A percentile compares a stretch with the other conserved stretches of the same genome.
These are phyloP conservation scores for Talaromyces islandicus DNA, from an alignment of 2,329 filamentous ascomycete genomes.

Conservation along the genomic window DNA sequence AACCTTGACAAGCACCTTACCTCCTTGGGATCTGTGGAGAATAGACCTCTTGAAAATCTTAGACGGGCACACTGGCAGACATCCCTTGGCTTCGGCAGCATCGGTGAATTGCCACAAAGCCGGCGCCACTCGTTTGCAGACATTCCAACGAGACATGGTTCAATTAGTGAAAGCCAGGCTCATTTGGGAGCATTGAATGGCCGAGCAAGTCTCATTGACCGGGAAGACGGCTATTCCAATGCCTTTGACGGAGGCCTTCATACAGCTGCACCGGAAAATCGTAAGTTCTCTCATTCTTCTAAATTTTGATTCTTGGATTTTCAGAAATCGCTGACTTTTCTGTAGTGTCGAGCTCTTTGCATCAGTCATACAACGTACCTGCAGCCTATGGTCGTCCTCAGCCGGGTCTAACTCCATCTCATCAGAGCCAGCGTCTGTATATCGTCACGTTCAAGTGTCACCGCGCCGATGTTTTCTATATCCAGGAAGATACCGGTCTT, in stretches of 20 bases:
- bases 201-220: slow-evolving; percentile 23
- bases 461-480: slow-evolving; percentile 91
- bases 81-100: slow-evolving; percentile 42
- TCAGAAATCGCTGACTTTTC: slow-evolving; percentile 32
- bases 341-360: slow-evolving; percentile 30
- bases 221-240: slow-evolving; percentile 31
- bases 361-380: slow-evolving; percentile 34
- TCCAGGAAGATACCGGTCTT: slow-evolving; percentile 89
- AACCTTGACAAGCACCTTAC: slow-evolving; percentile 37
- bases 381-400: slow-evolving; percentile 33
- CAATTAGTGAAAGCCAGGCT: slow-evolving; percentile 27
- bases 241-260: slow-evolving; percentile 31
- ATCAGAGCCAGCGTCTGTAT: slow-evolving; percentile 49
- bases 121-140: slow-evolving; percentile 48
- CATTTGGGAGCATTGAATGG: slow-evolving; percentile 13
- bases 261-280: slow-evolving; percentile 33
- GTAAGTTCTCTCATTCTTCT: slow-evolving; percentile 36
- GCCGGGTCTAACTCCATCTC: slow-evolving; percentile 28
- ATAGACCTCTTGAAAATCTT: slow-evolving; percentile 39
- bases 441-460: slow-evolving; percentile 97
- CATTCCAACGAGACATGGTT: slow-evolving; percentile 42
- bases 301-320: slow-evolving; percentile 26
- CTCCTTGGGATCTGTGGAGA: slow-evolving; percentile 32
- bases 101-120: slow-evolving; percentile 43
- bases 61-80: slow-evolving; percentile 47